phyloP scores from a whole-genome alignment of 2,329 filamentous ascomycete genomes.

The Trichoderma sp. region DNA sequence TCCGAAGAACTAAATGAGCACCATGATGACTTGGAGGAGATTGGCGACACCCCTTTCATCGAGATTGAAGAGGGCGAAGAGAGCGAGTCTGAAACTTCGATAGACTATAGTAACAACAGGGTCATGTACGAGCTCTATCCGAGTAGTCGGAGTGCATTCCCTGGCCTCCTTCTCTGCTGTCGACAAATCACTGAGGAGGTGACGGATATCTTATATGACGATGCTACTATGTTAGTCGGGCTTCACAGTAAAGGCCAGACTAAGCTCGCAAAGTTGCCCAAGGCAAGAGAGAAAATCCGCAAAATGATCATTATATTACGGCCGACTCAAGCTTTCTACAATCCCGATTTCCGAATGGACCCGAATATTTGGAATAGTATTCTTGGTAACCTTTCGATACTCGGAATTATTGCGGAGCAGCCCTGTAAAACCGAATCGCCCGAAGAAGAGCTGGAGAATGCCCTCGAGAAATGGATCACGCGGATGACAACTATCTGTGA shows the following conservation, averaged over 20 bases:
- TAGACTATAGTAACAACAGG: background rate
- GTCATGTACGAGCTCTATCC: background rate
- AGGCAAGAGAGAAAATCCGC: background rate
- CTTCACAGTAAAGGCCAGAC: background rate
- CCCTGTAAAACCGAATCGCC: background rate
- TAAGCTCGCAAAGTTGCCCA: background rate
- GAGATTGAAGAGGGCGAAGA: background rate
- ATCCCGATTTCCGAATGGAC: background rate
- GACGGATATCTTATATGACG: background rate
- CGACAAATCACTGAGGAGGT: background rate
- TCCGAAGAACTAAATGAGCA: background rate
- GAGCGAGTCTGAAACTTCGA: background rate
- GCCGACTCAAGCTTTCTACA: background rate
- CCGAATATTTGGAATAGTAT: background rate
- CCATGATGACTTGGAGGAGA: background rate
- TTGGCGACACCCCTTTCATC: background rate
- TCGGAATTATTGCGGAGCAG: background rate
- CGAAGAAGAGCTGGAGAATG: background rate
- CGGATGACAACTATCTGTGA: background rate
- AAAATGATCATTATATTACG: background rate
- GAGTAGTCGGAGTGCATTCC: background rate
- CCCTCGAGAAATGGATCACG: background rate
- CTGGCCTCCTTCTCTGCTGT: background rate
- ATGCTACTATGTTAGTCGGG: background rate
- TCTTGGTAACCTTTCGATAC: background rate